Conservation (phyloP, 1,284 basidiomycete species). For the Puccinia coronata region DNA sequence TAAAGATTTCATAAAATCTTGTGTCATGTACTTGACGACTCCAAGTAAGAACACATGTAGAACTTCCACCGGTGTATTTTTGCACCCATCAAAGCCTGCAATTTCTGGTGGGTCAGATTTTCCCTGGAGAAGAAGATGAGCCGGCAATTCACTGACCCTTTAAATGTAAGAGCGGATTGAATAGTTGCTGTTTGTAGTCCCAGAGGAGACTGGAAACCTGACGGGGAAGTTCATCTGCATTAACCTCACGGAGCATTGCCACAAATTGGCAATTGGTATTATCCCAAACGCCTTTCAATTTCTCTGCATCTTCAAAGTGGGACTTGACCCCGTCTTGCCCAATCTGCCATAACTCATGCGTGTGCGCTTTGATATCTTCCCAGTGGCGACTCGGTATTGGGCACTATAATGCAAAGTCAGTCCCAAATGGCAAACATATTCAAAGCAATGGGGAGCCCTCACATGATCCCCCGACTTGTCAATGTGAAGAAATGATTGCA, state of each 20-base stretch:
- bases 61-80: not conserved
- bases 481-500: not conserved
- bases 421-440: too few relatives aligned
- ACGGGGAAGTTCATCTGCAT: not conserved
- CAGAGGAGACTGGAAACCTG: too few relatives aligned
- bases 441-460: not conserved
- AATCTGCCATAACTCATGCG: not conserved
- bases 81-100: not conserved
- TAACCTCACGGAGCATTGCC: not conserved
- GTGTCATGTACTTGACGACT: constrained; percentile 38
- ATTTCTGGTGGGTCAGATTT: not conserved
- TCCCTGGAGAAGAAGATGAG: too few relatives aligned
- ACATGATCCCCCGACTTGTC: not conserved
- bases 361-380: not conserved
- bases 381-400: not conserved
- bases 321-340: not conserved
- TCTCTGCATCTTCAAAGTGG: not conserved
- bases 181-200: too few relatives aligned
- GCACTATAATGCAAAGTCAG: not conserved
- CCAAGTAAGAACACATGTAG: not conserved
- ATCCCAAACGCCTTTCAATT: not conserved
- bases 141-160: constrained; percentile 11
- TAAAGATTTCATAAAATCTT: not conserved
- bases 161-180: not conserved
- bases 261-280: not conserved